These are phyloP conservation scores for Cantharellus anzutake DNA, from an alignment of 768 basidiomycete genomes.

Conservation along the genomic window DNA sequence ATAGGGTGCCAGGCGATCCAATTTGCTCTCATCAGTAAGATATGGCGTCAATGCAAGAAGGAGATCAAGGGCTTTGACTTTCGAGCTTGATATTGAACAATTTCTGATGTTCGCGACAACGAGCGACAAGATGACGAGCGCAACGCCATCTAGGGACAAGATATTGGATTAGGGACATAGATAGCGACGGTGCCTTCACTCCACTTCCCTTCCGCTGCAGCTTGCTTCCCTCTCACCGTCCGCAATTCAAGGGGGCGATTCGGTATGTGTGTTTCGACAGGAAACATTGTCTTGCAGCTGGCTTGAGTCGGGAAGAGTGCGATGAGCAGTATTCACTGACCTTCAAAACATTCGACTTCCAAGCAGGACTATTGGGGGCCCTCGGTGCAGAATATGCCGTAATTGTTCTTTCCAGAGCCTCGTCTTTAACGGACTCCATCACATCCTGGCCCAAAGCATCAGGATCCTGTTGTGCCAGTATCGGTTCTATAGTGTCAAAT, in stretches of 20 bases:
- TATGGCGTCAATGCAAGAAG: constrained; percentile 64
- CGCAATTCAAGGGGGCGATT: constrained; percentile 41
- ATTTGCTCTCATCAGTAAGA: constrained; percentile 84
- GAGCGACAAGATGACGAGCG: constrained; percentile 71
- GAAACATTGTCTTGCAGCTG: constrained; percentile 28
- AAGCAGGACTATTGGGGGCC: too few species aligned
- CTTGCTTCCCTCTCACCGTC: constrained; percentile 21
- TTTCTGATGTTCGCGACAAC: constrained; percentile 81
- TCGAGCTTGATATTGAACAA: constrained; percentile 68
- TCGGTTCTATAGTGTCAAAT: constrained; percentile 64
- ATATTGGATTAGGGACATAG: not conserved
- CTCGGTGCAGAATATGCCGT: too few species aligned
- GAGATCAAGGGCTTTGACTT: constrained; percentile 67
- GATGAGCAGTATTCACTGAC: too few species aligned
- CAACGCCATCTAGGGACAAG: constrained; percentile 50
- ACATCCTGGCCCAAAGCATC: too few species aligned
- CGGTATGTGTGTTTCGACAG: constrained; percentile 49
- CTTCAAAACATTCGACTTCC: too few species aligned
- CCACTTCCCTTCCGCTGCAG: constrained; percentile 39
- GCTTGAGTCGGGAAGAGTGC: not conserved
- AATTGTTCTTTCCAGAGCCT: too few species aligned
- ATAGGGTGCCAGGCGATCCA: constrained; percentile 86
- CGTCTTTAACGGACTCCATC: too few species aligned
- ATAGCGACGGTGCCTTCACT: not conserved
- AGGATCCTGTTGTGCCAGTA: constrained; percentile 21